A percentile compares a stretch with the other conserved stretches of the same genome.
phyloP scores from a whole-genome alignment of 495 filamentous ascomycete species.

The Trichoderma reesei region DNA sequence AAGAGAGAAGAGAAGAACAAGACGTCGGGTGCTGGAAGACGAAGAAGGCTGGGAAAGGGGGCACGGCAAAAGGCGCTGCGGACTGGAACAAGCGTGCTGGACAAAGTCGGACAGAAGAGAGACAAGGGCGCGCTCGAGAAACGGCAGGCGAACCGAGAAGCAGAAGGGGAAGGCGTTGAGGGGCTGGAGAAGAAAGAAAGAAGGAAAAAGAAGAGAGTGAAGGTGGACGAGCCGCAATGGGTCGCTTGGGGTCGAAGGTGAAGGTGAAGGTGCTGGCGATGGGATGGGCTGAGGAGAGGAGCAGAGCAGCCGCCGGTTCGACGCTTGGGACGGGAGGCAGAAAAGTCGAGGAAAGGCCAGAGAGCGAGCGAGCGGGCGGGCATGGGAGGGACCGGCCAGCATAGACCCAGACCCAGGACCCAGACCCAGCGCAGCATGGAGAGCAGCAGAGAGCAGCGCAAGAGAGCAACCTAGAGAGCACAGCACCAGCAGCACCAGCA shows the following conservation, averaged over 20 bases:
- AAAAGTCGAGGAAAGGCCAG: conserved; percentile 7
- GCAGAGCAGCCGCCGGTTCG: background rate
- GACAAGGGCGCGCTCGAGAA: conserved; percentile 1
- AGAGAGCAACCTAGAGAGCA: background rate
- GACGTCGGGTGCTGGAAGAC: background rate
- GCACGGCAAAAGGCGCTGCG: background rate
- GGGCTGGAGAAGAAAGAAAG: conserved; percentile 23
- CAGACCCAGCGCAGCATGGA: no score
- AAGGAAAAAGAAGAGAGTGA: conserved; percentile 26
- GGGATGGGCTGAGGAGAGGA: conserved; percentile 16
- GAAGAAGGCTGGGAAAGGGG: conserved; percentile 9
- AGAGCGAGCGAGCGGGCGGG: conserved; percentile 1
- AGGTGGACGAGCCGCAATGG: conserved; percentile 22
- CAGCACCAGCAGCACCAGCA: background rate
- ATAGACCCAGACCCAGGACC: no score
- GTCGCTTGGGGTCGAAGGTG: conserved; percentile 12
- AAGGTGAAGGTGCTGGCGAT: background rate
- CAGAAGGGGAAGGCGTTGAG: conserved; percentile 19
- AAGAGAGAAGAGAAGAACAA: conserved; percentile 24
- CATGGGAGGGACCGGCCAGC: no score
- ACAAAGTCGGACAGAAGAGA: background rate
- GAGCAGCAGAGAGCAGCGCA: no score
- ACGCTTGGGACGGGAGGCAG: background rate
- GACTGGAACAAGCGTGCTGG: background rate
- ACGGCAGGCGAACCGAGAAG: conserved; percentile 18